Evolutionary conservation across 768 basidiomycete genomes (phyloP).

Genomic region (Mrakia blollopis): DNA sequence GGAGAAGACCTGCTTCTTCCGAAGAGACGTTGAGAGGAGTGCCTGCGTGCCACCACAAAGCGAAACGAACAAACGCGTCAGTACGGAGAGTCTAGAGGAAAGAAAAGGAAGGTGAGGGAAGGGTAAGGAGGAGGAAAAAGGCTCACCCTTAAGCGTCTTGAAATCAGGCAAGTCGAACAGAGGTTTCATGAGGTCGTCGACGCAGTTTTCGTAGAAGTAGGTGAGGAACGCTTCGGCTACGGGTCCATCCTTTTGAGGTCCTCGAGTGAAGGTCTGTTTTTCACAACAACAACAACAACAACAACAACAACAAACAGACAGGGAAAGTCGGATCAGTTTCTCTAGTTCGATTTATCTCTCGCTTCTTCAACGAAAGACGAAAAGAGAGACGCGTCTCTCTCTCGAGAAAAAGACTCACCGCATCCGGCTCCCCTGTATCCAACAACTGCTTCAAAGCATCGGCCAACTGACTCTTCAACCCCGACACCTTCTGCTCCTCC

Average conservation of each 20-base stretch:
- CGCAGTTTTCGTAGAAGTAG: conserved; percentile 80
- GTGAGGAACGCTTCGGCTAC: conserved; percentile 83
- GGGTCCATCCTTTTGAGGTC: conserved; percentile 59
- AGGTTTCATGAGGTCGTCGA: conserved; percentile 74
- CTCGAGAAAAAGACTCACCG: conserved; percentile 6
- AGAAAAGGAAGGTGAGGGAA: neutral
- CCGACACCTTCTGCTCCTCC: conserved; percentile 45
- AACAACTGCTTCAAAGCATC: conserved; percentile 79
- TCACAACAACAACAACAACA: too few species aligned
- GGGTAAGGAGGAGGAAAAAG: neutral
- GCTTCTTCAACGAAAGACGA: too few species aligned
- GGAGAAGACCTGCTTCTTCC: conserved; percentile 74
- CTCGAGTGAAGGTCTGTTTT: conserved; percentile 35
- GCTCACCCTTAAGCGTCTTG: conserved; percentile 52
- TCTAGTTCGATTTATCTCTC: too few species aligned
- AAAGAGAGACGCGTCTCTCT: too few species aligned
- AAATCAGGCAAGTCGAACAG: conserved; percentile 68
- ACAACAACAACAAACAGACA: too few species aligned
- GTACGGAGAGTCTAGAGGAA: neutral
- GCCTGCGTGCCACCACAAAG: neutral
- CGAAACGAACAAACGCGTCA: neutral
- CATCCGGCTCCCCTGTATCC: conserved; percentile 53
- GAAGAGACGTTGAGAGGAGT: conserved; percentile 45
- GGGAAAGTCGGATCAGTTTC: too few species aligned
- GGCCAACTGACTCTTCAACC: conserved; percentile 82